phyloP scores from a whole-genome alignment of 164 flowering plant species.

The Vitis labrusca region DNA sequence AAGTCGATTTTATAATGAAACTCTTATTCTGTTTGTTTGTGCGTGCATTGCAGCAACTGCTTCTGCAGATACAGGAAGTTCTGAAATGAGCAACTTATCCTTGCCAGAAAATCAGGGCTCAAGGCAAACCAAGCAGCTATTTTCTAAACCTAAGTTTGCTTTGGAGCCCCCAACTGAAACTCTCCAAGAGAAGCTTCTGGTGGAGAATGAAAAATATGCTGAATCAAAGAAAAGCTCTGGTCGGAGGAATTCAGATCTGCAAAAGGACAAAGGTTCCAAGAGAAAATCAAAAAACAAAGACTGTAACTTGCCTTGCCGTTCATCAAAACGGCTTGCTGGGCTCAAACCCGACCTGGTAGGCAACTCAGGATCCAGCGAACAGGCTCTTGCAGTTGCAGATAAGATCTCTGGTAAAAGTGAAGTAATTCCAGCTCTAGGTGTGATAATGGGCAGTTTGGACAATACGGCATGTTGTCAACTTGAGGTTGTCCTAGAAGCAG shows the following conservation, averaged over 20 bases:
- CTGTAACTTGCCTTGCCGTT: constrained; percentile 19
- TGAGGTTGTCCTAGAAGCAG: not conserved
- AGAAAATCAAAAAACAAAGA: constrained; percentile 10
- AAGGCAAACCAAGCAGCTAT: not conserved
- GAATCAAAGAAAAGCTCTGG: constrained; percentile 8
- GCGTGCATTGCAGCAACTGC: not conserved
- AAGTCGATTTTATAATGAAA: too few species aligned
- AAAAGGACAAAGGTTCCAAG: constrained; percentile 4
- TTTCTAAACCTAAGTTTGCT: constrained; percentile 1
- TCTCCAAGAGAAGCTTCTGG: not conserved
- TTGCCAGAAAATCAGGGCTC: constrained; percentile 9
- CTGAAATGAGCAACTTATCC: constrained; percentile 1
- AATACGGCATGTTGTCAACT: constrained; percentile 6
- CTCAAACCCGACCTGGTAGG: constrained; percentile 25
- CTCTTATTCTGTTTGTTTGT: not conserved
- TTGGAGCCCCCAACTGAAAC: not conserved
- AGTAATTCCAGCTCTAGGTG: constrained; percentile 7
- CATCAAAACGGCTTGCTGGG: constrained; percentile 42
- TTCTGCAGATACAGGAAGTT: constrained; percentile 16
- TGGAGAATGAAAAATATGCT: not conserved
- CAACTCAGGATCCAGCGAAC: constrained; percentile 13
- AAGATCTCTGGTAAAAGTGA: constrained; percentile 4
- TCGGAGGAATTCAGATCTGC: not conserved
- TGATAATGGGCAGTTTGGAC: not conserved
- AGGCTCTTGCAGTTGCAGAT: constrained; percentile 10